A percentile compares a stretch with the other conserved stretches of the same genome.
phyloP scores from a whole-genome alignment of 768 basidiomycete genomes.

The Russula earlei region DNA sequence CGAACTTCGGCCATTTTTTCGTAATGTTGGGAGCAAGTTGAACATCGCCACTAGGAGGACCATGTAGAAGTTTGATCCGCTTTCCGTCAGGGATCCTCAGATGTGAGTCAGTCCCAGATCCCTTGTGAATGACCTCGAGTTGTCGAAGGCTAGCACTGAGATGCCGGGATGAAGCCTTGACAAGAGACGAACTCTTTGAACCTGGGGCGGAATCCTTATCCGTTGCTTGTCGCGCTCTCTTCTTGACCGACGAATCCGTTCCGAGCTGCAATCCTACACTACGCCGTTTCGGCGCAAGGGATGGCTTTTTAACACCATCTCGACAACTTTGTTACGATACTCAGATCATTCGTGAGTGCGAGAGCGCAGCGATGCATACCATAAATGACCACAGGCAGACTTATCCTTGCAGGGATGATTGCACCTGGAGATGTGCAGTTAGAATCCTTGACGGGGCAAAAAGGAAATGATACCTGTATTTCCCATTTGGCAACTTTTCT shows the following conservation, averaged over 20 bases:
- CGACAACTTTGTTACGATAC: conserved; percentile 45
- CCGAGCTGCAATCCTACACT: conserved; percentile 11
- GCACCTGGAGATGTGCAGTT: conserved; percentile 39
- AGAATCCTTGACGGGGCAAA: background rate
- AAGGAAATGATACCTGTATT: conserved; percentile 34
- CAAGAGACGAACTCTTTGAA: background rate
- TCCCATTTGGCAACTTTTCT: conserved; percentile 49
- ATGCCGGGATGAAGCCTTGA: background rate
- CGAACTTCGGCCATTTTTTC: conserved; percentile 30
- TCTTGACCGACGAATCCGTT: background rate
- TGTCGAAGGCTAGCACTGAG: conserved; percentile 5
- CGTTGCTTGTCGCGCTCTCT: background rate
- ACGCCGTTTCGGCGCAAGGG: conserved; percentile 30
- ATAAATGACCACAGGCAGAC: conserved; percentile 61
- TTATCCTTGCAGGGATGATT: conserved; percentile 79
- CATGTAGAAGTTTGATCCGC: conserved; percentile 12
- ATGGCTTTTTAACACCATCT: conserved; percentile 53
- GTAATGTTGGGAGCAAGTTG: background rate
- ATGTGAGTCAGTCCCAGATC: conserved; percentile 7
- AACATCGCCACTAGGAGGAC: background rate
- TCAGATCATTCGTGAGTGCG: background rate
- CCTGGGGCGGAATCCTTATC: background rate
- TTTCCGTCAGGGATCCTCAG: conserved; percentile 12
- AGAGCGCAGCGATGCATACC: conserved; percentile 33
- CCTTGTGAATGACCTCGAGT: conserved; percentile 17